Conservation (phyloP, 352 stramenopile species). For the Hyaloperonospora arabidopsidis region DNA sequence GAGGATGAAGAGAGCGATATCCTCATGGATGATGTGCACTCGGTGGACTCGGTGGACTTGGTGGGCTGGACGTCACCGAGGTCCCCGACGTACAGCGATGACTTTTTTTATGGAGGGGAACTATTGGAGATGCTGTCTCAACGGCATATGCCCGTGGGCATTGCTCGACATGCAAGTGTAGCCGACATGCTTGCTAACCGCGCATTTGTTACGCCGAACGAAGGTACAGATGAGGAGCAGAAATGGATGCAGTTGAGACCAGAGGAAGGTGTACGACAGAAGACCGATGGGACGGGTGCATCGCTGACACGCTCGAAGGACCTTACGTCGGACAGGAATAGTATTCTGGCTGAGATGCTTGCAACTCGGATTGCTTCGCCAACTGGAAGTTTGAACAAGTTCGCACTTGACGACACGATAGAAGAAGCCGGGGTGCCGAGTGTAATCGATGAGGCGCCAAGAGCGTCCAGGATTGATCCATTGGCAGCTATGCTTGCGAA, state of each 20-base stretch:
- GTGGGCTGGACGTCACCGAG: conserved; percentile 19
- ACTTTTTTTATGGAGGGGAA: conserved; percentile 23
- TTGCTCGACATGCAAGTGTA: conserved; percentile 25
- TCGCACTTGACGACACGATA: conserved; percentile 15
- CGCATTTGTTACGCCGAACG: conserved; percentile 4
- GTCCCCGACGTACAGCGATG: conserved; percentile 29
- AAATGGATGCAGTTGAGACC: conserved; percentile 3
- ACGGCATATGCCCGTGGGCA: conserved; percentile 30
- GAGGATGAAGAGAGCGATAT: conserved; percentile 15
- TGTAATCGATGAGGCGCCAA: conserved; percentile 2
- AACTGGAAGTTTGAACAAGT: conserved; percentile 6
- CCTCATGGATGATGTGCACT: conserved; percentile 22
- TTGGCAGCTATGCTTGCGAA: conserved; percentile 39
- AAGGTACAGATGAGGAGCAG: conserved; percentile 12
- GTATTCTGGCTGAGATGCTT: conserved; percentile 37
- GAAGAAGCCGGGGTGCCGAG: conserved; percentile 18
- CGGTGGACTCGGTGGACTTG: conserved; percentile 23
- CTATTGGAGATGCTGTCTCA: conserved; percentile 31
- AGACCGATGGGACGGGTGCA: neutral
- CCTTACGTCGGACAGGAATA: conserved; percentile 15
- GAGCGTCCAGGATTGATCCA: conserved; percentile 28
- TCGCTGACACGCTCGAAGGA: conserved; percentile 7
- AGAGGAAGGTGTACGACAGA: neutral
- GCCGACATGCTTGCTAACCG: conserved; percentile 30
- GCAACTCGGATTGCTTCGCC: conserved; percentile 18